Percentiles rank a stretch among this genome's conserved stretches.
Evolutionary conservation across 139 green algal species (phyloP).

Genomic region (Micractinium conductrix): DNA sequence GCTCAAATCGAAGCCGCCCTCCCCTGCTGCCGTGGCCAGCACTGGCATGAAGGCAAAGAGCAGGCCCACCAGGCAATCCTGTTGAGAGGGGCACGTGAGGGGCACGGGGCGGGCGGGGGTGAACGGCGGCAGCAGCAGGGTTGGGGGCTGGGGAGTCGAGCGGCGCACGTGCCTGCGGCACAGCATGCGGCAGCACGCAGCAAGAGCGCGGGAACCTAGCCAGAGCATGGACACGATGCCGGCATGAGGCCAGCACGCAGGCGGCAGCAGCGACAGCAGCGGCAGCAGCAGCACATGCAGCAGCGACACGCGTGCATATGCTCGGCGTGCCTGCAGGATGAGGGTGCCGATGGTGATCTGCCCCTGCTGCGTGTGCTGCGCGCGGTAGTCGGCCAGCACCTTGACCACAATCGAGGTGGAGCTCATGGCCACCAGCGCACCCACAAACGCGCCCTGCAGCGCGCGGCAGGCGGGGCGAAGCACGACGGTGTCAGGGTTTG

Average conservation of each 20-base stretch:
- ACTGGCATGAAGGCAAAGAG: constrained; percentile 96
- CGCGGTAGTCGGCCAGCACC: constrained; percentile 71
- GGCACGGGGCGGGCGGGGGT: neutral
- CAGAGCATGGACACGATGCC: no score
- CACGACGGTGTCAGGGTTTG: no score
- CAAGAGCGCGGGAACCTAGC: no score
- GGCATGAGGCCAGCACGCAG: no score
- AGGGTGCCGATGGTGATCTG: constrained; percentile 95
- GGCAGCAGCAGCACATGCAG: no score
- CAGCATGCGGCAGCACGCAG: neutral
- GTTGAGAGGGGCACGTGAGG: constrained; percentile 27
- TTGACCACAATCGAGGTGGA: constrained; percentile 92
- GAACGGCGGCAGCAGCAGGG: no score
- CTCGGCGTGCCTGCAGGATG: constrained; percentile 77
- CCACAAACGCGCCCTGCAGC: constrained; percentile 89
- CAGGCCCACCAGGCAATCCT: constrained; percentile 94
- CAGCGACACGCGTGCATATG: no score
- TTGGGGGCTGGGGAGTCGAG: no score
- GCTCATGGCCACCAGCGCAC: constrained; percentile 88
- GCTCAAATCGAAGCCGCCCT: constrained; percentile 1
- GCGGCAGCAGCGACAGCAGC: no score
- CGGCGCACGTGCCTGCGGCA: no score
- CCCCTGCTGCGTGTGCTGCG: constrained; percentile 64
- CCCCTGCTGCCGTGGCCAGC: constrained; percentile 54
- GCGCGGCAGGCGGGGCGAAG: no score